phyloP scores from a whole-genome alignment of 2,329 filamentous ascomycete genomes.

The Ophiosphaerella herpotricha region DNA sequence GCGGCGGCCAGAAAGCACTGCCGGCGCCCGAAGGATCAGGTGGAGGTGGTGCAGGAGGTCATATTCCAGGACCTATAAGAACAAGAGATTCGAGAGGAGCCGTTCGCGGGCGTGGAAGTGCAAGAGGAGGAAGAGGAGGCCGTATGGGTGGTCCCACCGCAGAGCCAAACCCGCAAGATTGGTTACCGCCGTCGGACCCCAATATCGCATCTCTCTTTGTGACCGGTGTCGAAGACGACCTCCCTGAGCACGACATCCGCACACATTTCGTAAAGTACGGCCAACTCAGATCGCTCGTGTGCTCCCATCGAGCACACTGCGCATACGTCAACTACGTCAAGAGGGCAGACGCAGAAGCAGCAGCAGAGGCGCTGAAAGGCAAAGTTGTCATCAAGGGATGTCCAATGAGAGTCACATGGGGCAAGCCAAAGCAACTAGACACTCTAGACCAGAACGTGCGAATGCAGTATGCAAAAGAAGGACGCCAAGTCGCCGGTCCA shows the following conservation, averaged over 20 bases:
- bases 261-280: conserved; percentile 89
- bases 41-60: conserved; percentile 38
- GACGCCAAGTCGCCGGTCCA: conserved; percentile 51
- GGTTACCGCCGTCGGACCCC: conserved; percentile 78
- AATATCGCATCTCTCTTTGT: conserved; percentile 94
- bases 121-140: conserved; percentile 49
- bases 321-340: conserved; percentile 95
- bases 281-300: conserved; percentile 88
- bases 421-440: conserved; percentile 87
- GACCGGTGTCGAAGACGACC: conserved; percentile 92
- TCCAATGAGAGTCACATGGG: conserved; percentile 88
- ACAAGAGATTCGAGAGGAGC: conserved; percentile 64
- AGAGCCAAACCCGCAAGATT: conserved; percentile 83
- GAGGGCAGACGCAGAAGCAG: conserved; percentile 81
- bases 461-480: conserved; percentile 79
- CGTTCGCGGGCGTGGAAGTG: conserved; percentile 40
- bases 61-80: conserved; percentile 72
- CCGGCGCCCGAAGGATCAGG: conserved; percentile 43
- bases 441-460: conserved; percentile 88
- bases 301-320: conserved; percentile 95
- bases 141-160: conserved; percentile 65
- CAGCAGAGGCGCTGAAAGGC: conserved; percentile 82
- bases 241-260: conserved; percentile 89
- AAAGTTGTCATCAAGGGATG: conserved; percentile 89
- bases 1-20: conserved; percentile 49